Evolutionary conservation across 257 asterid species (phyloP).

Genomic region (Salvia rosmarinus): DNA sequence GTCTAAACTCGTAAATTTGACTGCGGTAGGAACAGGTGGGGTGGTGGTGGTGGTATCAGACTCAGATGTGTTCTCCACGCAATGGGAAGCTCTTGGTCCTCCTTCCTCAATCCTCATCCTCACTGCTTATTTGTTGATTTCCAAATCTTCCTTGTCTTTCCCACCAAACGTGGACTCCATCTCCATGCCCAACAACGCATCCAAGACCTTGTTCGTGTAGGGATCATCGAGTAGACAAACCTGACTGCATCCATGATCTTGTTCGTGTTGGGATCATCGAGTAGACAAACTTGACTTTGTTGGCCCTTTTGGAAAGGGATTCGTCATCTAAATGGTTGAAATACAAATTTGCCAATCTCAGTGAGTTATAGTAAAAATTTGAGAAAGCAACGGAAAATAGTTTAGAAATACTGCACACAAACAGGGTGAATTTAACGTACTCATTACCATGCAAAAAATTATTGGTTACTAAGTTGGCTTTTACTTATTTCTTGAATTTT

Average conservation of each 20-base stretch:
- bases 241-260: slow-evolving; percentile 72
- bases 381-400: not conserved
- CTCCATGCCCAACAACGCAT: slow-evolving; percentile 75
- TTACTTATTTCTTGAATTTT: no score
- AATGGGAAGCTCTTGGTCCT: slow-evolving; percentile 56
- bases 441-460: no score
- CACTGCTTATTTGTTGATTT: slow-evolving; percentile 66
- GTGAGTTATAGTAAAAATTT: not conserved
- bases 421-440: no score
- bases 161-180: slow-evolving; percentile 83
- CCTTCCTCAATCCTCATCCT: slow-evolving; percentile 88
- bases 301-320: slow-evolving; percentile 69
- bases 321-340: slow-evolving; percentile 37
- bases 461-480: no score
- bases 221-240: slow-evolving; percentile 75
- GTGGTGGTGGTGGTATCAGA: slow-evolving; percentile 29
- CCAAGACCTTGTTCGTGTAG: slow-evolving; percentile 58
- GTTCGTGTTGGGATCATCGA: slow-evolving; percentile 57
- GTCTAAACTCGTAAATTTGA: slow-evolving; percentile 32
- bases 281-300: slow-evolving; percentile 81
- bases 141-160: slow-evolving; percentile 57
- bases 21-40: not conserved
- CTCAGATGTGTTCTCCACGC: slow-evolving; percentile 43
- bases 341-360: not conserved
- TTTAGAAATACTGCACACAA: no score